A percentile compares a stretch with the other conserved stretches of the same genome.
These are phyloP conservation scores for Candida koratica DNA, from an alignment of 805 yeast species.

Conservation along the genomic window DNA sequence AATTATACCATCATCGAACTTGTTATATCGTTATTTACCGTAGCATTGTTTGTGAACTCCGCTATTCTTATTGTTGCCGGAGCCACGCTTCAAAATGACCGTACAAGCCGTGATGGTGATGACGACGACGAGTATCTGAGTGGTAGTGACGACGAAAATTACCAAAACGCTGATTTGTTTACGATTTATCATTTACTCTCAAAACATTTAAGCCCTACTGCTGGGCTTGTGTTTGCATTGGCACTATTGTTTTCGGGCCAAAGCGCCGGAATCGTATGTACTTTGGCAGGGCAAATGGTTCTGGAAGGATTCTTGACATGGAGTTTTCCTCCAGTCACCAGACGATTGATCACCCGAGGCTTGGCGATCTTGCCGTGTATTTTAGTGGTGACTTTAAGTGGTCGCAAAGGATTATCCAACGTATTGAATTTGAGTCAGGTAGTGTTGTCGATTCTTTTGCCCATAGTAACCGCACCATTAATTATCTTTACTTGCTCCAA, in stretches of 20 bases:
- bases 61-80: constrained; percentile 83
- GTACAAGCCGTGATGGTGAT: constrained; percentile 12
- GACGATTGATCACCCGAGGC: constrained; percentile 76
- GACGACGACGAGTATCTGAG: constrained; percentile 16
- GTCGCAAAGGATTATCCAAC: constrained; percentile 75
- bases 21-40: constrained; percentile 36
- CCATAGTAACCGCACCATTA: constrained; percentile 85
- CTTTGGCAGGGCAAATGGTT: constrained; percentile 91
- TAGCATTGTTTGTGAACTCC: constrained; percentile 44
- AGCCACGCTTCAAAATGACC: constrained; percentile 61
- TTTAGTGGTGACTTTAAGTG: constrained; percentile 64
- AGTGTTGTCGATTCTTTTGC: constrained; percentile 71
- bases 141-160: constrained; percentile 39
- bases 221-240: constrained; percentile 83
- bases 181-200: constrained; percentile 72
- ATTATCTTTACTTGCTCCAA: constrained; percentile 74
- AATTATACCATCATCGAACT: constrained; percentile 38
- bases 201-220: constrained; percentile 72
- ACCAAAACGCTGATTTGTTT: constrained; percentile 64
- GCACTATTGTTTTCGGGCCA: constrained; percentile 91
- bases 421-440: constrained; percentile 82
- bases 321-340: constrained; percentile 76
- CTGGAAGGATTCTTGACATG: constrained; percentile 84
- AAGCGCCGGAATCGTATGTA: constrained; percentile 91
- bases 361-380: constrained; percentile 84